Base-by-base conservation (phyloP, 768 basidiomycete species). In the Leccinum subtestaceum region DNA sequence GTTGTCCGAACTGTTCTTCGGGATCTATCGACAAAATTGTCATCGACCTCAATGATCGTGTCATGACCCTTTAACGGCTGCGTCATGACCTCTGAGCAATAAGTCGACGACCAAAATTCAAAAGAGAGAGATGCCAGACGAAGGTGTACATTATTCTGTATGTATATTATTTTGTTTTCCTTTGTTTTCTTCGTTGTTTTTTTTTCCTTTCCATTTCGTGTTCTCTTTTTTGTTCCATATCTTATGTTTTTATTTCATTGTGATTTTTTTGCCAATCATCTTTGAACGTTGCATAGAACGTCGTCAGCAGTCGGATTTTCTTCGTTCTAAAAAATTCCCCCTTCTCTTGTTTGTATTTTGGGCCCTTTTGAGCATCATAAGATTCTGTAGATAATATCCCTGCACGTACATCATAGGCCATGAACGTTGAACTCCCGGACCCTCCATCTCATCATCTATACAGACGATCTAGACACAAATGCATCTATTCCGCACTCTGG, bases 1-100 rank as follows among this genome's bases (percentile, higher is more conserved):
- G 82, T 89, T 53, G 81, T 89, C 59, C 85, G 82, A 62, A 86
- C 84, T 52, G 84, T 83, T 29, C 77, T 87, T 15, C 77, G 80
- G 45, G 82, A 85, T 53, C 79, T 84, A 49, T 82, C 82, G 43
- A 60, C 52, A 34, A 62, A 53, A 19, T 51, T 59, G 8, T 57
- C 61, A 17, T 21, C 63, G 36, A 51, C 53, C 13, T 13, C 63
- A 47, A 57, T 29, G 52, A 27, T 53, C 1, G 19, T 55, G 15
- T 59, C 54, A 56, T 71, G 62, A 70, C 43, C 43, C 31, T n/a
- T 43, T 43, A 43, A 43, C 10, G 40, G 40, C n/a, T 10, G 17
- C 9, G 15, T 59, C 54, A 56, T 71, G 43, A 43, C 40, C 40
- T n/a, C 40, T 12, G 6, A 38, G 40, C 10, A 19, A 43, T 43